Conservation (phyloP, 495 filamentous ascomycete species). For the Poronia punctata region DNA sequence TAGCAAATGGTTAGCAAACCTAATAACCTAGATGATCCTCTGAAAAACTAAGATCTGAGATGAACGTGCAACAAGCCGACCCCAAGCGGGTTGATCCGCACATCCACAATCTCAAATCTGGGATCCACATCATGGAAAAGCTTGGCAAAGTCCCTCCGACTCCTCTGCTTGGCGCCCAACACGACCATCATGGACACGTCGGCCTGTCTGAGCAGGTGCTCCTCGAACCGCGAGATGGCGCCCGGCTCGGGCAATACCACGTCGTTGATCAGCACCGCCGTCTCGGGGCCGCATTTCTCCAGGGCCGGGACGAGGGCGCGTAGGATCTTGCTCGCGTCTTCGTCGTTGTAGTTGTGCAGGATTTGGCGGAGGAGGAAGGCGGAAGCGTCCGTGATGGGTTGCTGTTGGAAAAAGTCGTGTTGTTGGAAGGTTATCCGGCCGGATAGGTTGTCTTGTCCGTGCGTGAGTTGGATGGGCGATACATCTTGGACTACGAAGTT, state of each 20-base stretch:
- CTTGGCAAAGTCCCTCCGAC: constrained; percentile 14
- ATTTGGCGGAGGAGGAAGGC: constrained; percentile 26
- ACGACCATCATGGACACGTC: constrained; percentile 25
- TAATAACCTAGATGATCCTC: too few species aligned
- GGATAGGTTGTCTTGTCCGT: constrained; percentile 4
- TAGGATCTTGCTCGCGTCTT: constrained; percentile 17
- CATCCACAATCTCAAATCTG: neutral
- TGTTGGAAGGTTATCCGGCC: constrained; percentile 20
- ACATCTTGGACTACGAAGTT: constrained; percentile 20
- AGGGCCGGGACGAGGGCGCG: constrained; percentile 18
- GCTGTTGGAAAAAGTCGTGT: constrained; percentile 26
- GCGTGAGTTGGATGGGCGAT: constrained; percentile 11
- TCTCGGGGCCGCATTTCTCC: constrained; percentile 14
- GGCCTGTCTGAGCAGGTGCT: constrained; percentile 12
- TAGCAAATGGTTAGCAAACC: too few species aligned
- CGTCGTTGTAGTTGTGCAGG: constrained; percentile 21
- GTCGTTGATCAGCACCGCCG: constrained; percentile 27
- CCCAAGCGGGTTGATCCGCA: constrained; percentile 1
- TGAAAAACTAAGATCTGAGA: too few species aligned
- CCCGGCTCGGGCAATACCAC: constrained; percentile 19
- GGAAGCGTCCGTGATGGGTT: constrained; percentile 14
- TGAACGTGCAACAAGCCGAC: constrained; percentile 7
- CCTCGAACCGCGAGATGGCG: neutral
- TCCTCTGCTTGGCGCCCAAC: constrained; percentile 25
- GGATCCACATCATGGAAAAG: constrained; percentile 15